Evolutionary conservation across 1,284 basidiomycete species (phyloP).

Genomic region (Heterobasidion parviporum): DNA sequence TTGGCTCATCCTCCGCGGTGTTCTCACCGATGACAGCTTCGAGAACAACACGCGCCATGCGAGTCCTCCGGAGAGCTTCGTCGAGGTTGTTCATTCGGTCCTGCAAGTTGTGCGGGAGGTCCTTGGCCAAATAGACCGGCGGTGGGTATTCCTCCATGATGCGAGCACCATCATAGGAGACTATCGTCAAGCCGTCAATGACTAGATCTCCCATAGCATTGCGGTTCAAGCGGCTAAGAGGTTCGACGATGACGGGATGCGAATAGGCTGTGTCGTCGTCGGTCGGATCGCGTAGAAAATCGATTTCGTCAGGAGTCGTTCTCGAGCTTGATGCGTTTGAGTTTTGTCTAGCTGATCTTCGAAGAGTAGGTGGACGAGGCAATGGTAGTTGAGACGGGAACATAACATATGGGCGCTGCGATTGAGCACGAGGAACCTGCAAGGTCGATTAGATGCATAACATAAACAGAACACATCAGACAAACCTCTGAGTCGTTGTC

Average conservation of each 20-base stretch:
- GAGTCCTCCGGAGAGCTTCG: slow-evolving; percentile 12
- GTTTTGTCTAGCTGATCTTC: not conserved
- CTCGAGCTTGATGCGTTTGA: not conserved
- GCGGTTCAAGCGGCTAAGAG: not conserved
- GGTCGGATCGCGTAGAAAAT: not conserved
- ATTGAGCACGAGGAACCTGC: not conserved
- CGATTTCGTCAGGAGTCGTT: not conserved
- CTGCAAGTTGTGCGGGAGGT: slow-evolving; percentile 23
- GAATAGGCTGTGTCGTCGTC: not conserved
- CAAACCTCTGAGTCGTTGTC: not conserved
- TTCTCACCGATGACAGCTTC: slow-evolving; percentile 22
- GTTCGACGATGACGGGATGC: not conserved
- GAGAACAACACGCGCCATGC: slow-evolving; percentile 21
- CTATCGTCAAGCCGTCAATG: slow-evolving; percentile 4
- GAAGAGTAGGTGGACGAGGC: too few species aligned
- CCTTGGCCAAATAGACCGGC: slow-evolving; percentile 14
- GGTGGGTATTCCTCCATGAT: slow-evolving; percentile 10
- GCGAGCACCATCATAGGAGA: slow-evolving; percentile 8
- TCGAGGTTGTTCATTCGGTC: slow-evolving; percentile 22
- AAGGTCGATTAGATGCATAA: not conserved
- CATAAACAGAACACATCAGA: not conserved
- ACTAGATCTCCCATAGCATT: not conserved
- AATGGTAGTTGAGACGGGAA: too few species aligned
- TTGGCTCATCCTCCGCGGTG: slow-evolving; percentile 45
- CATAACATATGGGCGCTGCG: too few species aligned